Evolutionary conservation across 306 rosid species (phyloP).

Genomic region (Coriaria nepalensis): DNA sequence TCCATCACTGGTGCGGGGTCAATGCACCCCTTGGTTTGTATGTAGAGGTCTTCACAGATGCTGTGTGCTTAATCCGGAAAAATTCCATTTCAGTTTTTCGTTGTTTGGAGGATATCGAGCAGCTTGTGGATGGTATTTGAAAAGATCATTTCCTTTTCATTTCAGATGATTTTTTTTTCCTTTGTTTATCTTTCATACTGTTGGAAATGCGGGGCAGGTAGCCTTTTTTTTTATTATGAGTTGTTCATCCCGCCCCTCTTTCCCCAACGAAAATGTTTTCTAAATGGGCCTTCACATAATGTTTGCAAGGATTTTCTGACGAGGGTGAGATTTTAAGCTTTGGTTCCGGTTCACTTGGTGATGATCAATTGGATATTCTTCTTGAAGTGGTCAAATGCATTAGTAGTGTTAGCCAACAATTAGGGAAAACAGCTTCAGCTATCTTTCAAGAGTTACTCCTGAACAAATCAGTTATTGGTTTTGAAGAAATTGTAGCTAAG

Average conservation of each 20-base stretch:
- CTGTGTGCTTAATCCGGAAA: constrained; percentile 69
- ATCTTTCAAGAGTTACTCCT: constrained; percentile 65
- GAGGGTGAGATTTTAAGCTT: constrained; percentile 40
- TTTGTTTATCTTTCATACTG: not conserved
- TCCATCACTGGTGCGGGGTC: constrained; percentile 79
- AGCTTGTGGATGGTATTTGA: constrained; percentile 51
- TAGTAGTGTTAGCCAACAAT: constrained; percentile 47
- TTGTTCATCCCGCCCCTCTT: not conserved
- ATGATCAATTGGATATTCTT: constrained; percentile 42
- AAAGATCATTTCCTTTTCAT: constrained; percentile 4
- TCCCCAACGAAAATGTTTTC: constrained; percentile 1
- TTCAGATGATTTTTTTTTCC: not conserved
- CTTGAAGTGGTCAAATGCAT: constrained; percentile 63
- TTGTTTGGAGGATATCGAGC: constrained; percentile 68
- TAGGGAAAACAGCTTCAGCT: constrained; percentile 70
- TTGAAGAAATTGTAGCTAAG: constrained; percentile 52
- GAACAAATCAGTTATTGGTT: constrained; percentile 31
- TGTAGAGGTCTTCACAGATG: constrained; percentile 43
- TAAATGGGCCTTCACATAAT: constrained; percentile 6
- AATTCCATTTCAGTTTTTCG: constrained; percentile 68
- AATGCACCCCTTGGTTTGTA: constrained; percentile 58
- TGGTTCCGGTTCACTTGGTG: constrained; percentile 31
- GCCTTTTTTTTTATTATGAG: too few species aligned
- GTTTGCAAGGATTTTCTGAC: constrained; percentile 47
- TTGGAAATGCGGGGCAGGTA: too few species aligned